Evolutionary conservation across 176 grass and related monocot genomes (phyloP), one percentile per base, ranked within the genome.

Genomic region (Eragrostis nindensis): DNA sequence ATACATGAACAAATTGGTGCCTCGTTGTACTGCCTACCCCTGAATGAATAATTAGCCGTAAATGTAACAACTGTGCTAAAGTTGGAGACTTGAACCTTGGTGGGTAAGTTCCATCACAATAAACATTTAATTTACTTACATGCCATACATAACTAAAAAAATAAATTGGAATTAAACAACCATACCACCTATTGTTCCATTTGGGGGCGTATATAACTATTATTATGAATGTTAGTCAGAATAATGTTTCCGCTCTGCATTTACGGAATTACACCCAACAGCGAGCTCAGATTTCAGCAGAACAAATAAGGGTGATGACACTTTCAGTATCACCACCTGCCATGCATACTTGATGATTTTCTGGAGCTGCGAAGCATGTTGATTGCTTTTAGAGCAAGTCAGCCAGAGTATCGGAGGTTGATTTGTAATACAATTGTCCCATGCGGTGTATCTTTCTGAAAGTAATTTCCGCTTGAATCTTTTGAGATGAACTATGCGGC

Each of bases 131-230:
- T 36, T 36, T 36, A 36, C 32, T 36, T 36, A 36, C 32, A 36
- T 36, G 32, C 2, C 32, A 36, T 36, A 36, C 32, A 36, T 55
- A 19, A 57, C 22, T 21, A 22, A 7, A 57, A 24, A 61, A 57
- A 57, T 61, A 2, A 14, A 24, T 11, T 2, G 8, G n/a, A 59
- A 25, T n/a, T 59, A 11, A 59, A 24, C 21, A 59, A 10, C 63
- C 21, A 24, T 59, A 24, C 80, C 76, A 65, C 89, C 83, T 79
- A 80, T 80, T 53, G 19, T 54, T 54, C 54, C n/a, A 22, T 91
- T 83, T 50, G 80, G 48, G 39, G 80, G 70, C 64, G 71, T 75
- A 76, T 81, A 43, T 42, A 22, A 42, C 8, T n/a, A 22, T 0
- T 68, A 17, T 38, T n/a, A 68, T 21, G 10, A 5, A 11, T n/a